phyloP scores from a whole-genome alignment of 495 filamentous ascomycete genomes.

The Mycothermus thermophilus region DNA sequence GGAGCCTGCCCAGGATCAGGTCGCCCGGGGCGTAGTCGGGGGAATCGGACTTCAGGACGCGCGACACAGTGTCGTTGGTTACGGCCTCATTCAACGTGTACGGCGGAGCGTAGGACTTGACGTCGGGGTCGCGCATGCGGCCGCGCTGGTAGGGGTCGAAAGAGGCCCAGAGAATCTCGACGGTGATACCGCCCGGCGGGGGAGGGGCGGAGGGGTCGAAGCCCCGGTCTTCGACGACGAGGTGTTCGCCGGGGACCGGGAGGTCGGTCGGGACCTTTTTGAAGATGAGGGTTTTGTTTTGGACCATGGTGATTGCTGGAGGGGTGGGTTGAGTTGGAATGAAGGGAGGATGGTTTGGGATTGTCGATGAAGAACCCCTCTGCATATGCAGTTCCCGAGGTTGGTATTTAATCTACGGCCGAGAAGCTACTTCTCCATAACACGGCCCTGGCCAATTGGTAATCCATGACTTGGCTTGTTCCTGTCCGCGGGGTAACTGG shows the following conservation, averaged over 20 bases:
- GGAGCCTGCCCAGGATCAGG: constrained; percentile 43
- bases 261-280: constrained; percentile 52
- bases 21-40: constrained; percentile 51
- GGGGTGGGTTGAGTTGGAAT: too few relatives aligned
- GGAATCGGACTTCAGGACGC: constrained; percentile 53
- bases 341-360: too few relatives aligned
- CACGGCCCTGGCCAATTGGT: too few relatives aligned
- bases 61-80: constrained; percentile 40
- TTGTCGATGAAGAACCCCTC: too few relatives aligned
- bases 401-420: too few relatives aligned
- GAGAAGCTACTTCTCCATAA: too few relatives aligned
- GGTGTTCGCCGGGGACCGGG: constrained; percentile 59
- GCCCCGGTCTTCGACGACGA: constrained; percentile 49
- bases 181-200: constrained; percentile 54
- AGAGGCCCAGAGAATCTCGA: constrained; percentile 63
- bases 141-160: constrained; percentile 86
- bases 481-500: too few relatives aligned
- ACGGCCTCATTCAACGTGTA: constrained; percentile 46
- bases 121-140: constrained; percentile 35
- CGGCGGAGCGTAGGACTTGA: constrained; percentile 50
- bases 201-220: constrained; percentile 53
- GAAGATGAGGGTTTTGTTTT: constrained; percentile 82
- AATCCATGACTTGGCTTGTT: too few relatives aligned
- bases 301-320: too few relatives aligned
- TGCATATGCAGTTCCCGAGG: too few relatives aligned